phyloP scores from a whole-genome alignment of 495 filamentous ascomycete genomes.

The Collariella sp. region DNA sequence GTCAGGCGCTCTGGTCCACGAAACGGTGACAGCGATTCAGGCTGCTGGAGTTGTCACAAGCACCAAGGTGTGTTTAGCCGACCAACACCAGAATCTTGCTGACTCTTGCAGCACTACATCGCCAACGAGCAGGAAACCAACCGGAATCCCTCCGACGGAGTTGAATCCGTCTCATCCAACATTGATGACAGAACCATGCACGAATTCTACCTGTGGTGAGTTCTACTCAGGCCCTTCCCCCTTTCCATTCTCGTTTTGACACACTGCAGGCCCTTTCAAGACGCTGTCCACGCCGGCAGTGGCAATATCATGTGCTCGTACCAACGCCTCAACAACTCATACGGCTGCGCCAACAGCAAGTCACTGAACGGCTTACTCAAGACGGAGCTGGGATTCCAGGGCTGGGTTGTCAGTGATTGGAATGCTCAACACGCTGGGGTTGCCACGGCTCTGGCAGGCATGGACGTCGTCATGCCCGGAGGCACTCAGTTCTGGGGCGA shows the following conservation, averaged over 20 bases:
- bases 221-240: constrained; percentile 41
- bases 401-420: constrained; percentile 61
- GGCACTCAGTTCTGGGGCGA: constrained; percentile 35
- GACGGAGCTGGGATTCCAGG: constrained; percentile 51
- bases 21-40: constrained; percentile 45
- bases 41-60: constrained; percentile 46
- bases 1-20: constrained; percentile 36
- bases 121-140: constrained; percentile 60
- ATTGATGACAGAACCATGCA: constrained; percentile 63
- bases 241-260: constrained; percentile 3
- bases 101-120: constrained; percentile 45
- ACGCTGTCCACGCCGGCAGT: constrained; percentile 53
- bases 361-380: constrained; percentile 56
- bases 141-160: constrained; percentile 40
- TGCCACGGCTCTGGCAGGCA: constrained; percentile 44
- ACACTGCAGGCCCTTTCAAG: constrained; percentile 49
- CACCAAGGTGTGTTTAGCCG: constrained; percentile 42
- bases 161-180: constrained; percentile 49
- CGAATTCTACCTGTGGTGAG: constrained; percentile 60
- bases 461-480: constrained; percentile 56
- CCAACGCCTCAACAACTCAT: constrained; percentile 56
- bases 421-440: constrained; percentile 50
- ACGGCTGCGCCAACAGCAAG: constrained; percentile 56
- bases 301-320: constrained; percentile 65
- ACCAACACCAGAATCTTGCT: background rate